phyloP scores from a whole-genome alignment of 805 yeast genomes.

The Vanderwaltozyma yarrowii region DNA sequence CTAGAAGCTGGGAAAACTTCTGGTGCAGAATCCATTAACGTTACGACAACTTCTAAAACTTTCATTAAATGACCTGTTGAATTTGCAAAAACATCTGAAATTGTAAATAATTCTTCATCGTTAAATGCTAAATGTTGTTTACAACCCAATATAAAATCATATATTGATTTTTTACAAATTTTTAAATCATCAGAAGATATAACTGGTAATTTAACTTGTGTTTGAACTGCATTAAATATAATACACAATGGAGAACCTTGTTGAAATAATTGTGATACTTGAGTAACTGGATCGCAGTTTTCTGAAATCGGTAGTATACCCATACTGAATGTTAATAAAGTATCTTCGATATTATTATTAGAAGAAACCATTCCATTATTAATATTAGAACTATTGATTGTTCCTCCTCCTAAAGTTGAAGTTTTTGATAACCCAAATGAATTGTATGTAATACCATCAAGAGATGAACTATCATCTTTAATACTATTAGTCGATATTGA shows the following conservation, averaged over 20 bases:
- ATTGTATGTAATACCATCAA: constrained; percentile 19
- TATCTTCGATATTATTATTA: constrained; percentile 24
- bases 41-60: constrained; percentile 61
- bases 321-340: constrained; percentile 51
- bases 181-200: constrained; percentile 72
- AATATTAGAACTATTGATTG: constrained; percentile 4
- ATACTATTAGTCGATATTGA: constrained; percentile 27
- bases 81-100: constrained; percentile 80
- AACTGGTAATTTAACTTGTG: constrained; percentile 48
- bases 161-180: constrained; percentile 79
- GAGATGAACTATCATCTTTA: constrained; percentile 26
- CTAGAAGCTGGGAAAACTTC: constrained; percentile 30
- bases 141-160: constrained; percentile 82
- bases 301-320: constrained; percentile 68
- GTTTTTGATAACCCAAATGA: constrained; percentile 16
- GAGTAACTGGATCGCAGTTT: constrained; percentile 86
- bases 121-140: constrained; percentile 61
- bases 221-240: constrained; percentile 61
- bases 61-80: constrained; percentile 67
- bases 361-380: constrained; percentile 4
- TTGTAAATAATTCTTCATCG: constrained; percentile 79
- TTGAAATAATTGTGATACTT: constrained; percentile 77
- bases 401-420: constrained; percentile 3
- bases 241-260: constrained; percentile 89
- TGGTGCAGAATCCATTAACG: constrained; percentile 48